These are phyloP conservation scores for Orbilia javanica DNA, from an alignment of 2,329 filamentous ascomycete genomes.

Conservation along the genomic window DNA sequence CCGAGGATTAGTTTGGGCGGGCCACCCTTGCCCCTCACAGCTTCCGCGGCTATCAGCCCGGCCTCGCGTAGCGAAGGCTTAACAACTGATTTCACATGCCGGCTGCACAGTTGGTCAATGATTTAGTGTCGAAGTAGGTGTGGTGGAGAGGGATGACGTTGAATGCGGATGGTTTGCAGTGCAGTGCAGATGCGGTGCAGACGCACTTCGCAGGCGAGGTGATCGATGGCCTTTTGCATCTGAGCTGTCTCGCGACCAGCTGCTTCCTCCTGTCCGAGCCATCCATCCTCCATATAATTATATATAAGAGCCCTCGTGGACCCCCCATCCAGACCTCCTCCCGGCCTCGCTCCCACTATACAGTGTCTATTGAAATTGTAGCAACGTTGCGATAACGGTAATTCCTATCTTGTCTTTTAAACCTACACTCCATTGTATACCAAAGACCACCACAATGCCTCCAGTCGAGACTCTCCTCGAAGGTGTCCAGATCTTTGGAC, in stretches of 20 bases:
- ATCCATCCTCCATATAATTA: constrained; percentile 6
- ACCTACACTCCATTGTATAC: neutral
- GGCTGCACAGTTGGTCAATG: neutral
- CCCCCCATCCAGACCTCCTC: neutral
- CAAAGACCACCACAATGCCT: constrained; percentile 70
- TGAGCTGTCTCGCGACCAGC: constrained; percentile 21
- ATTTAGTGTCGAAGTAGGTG: neutral
- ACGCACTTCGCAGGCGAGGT: constrained; percentile 3
- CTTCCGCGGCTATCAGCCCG: constrained; percentile 52
- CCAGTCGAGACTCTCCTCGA: constrained; percentile 82
- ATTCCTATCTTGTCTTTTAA: neutral
- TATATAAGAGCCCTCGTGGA: constrained; percentile 18
- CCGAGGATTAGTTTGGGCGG: constrained; percentile 33
- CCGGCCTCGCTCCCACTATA: neutral
- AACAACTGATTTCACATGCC: constrained; percentile 41
- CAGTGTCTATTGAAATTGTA: neutral
- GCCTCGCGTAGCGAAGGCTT: constrained; percentile 26
- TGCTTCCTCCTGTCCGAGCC: constrained; percentile 45
- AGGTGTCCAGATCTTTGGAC: constrained; percentile 87
- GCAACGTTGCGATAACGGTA: too few species aligned
- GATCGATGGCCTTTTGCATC: constrained; percentile 21
- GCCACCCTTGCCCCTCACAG: constrained; percentile 20
- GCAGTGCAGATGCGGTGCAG: constrained; percentile 6
- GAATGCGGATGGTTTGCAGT: neutral
- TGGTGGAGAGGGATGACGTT: constrained; percentile 48